These are phyloP conservation scores for Tetrapisispora taiwanensis DNA, from an alignment of 805 yeast genomes.

Conservation along the genomic window DNA sequence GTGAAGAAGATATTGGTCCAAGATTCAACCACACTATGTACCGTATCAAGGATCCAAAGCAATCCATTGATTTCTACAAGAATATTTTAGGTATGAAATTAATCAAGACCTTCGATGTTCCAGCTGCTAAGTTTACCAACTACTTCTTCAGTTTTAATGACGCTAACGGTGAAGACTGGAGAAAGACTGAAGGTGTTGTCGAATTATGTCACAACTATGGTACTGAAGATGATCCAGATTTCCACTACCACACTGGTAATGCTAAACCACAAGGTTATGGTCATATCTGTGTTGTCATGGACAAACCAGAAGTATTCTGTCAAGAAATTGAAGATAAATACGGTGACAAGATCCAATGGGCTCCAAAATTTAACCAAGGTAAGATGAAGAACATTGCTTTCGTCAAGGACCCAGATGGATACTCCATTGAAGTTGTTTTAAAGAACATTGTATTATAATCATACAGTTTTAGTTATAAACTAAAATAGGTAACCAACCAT, in stretches of 20 bases:
- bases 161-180: constrained; percentile 32
- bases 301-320: constrained; percentile 42
- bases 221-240: constrained; percentile 67
- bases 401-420: constrained; percentile 83
- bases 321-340: constrained; percentile 36
- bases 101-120: constrained; percentile 44
- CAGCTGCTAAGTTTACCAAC: constrained; percentile 68
- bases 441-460: constrained; percentile 11
- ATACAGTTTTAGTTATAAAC: too few species aligned
- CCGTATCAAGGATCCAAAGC: constrained; percentile 75
- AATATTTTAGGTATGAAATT: constrained; percentile 75
- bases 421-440: constrained; percentile 65
- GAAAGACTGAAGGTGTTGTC: constrained; percentile 53
- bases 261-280: constrained; percentile 74
- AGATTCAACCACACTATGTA: constrained; percentile 84
- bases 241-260: constrained; percentile 78
- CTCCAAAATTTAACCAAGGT: constrained; percentile 46
- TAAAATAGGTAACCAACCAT: too few species aligned
- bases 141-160: constrained; percentile 71
- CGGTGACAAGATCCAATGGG: constrained; percentile 50
- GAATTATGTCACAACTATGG: constrained; percentile 97
- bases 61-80: constrained; percentile 68
- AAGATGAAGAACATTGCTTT: constrained; percentile 56
- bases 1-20: constrained; percentile 16
- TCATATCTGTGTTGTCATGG: constrained; percentile 66